A percentile compares a stretch with the other conserved stretches of the same genome.
phyloP scores from a whole-genome alignment of 352 stramenopile genomes.

The Globisporangium emineosum region DNA sequence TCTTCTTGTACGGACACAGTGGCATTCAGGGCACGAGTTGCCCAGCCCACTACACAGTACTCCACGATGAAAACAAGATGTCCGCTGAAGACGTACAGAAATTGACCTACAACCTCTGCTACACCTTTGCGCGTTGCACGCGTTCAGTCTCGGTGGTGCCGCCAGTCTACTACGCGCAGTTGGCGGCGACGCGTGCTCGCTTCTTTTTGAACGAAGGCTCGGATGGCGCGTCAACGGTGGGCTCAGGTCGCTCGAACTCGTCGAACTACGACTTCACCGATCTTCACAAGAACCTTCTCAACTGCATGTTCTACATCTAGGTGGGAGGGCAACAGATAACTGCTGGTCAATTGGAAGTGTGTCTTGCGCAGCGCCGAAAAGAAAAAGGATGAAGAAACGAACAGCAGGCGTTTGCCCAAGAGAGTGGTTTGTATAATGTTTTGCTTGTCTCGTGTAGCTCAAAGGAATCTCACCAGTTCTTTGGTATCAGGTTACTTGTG shows the following conservation, averaged over 20 bases:
- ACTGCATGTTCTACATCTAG: slow-evolving; percentile 2
- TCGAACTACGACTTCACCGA: slow-evolving; percentile 1
- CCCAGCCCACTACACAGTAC: neutral
- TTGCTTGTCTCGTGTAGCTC: neutral
- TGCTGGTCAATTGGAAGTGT: neutral
- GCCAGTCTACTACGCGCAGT: neutral
- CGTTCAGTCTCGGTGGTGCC: neutral
- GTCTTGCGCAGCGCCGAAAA: neutral
- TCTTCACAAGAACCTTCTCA: neutral
- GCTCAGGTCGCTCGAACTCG: neutral
- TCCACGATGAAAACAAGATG: slow-evolving; percentile 1
- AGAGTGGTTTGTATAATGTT: neutral
- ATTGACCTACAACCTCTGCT: neutral
- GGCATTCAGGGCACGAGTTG: neutral
- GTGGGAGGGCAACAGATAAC: neutral
- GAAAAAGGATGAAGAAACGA: neutral
- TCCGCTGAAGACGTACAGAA: neutral
- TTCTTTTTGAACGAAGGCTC: slow-evolving; percentile 1
- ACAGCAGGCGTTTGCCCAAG: neutral
- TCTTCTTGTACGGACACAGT: neutral
- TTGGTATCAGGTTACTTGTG: neutral
- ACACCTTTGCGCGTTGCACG: neutral
- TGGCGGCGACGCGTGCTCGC: neutral
- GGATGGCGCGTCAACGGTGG: neutral
- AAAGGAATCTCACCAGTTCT: neutral